phyloP scores from a whole-genome alignment of 139 green algal species.

The Chlamydomonas incerta region DNA sequence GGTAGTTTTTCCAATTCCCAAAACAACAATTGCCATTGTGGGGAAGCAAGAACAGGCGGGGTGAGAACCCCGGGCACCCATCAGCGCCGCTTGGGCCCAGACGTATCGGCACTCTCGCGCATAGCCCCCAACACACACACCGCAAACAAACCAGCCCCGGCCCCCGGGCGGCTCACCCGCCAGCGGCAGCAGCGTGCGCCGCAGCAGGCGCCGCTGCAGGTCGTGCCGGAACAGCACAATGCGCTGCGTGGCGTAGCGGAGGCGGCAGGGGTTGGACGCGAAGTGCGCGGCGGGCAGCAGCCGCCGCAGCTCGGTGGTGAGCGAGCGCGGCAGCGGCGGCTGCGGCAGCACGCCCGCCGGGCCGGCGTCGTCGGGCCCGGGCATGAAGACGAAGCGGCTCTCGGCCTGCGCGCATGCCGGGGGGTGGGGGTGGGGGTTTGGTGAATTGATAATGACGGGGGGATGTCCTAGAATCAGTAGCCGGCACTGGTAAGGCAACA shows the following conservation, averaged over 20 bases:
- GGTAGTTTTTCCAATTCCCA: too few species aligned
- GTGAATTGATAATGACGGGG: background rate
- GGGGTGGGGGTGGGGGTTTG: background rate
- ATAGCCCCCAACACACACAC: too few species aligned
- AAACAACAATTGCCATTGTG: too few species aligned
- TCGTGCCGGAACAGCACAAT: conserved; percentile 76
- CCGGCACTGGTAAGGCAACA: too few species aligned
- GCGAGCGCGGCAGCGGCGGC: conserved; percentile 70
- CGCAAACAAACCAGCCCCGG: too few species aligned
- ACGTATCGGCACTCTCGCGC: too few species aligned
- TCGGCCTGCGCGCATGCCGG: conserved; percentile 48
- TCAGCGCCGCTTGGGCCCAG: too few species aligned
- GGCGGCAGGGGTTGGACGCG: conserved; percentile 84
- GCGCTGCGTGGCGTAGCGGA: conserved; percentile 60
- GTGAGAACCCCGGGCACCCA: too few species aligned
- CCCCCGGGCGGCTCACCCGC: too few species aligned
- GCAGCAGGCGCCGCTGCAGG: conserved; percentile 62
- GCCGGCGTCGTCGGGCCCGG: conserved; percentile 84
- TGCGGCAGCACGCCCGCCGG: conserved; percentile 75
- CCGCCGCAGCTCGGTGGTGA: conserved; percentile 66
- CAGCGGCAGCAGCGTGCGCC: conserved; percentile 61
- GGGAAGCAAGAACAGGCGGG: too few species aligned
- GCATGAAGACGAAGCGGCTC: conserved; percentile 87
- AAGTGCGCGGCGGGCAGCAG: conserved; percentile 76
- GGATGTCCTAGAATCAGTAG: too few species aligned